Conservation (phyloP, 805 yeast species). For the Lipomyces spencermartinsiae region DNA sequence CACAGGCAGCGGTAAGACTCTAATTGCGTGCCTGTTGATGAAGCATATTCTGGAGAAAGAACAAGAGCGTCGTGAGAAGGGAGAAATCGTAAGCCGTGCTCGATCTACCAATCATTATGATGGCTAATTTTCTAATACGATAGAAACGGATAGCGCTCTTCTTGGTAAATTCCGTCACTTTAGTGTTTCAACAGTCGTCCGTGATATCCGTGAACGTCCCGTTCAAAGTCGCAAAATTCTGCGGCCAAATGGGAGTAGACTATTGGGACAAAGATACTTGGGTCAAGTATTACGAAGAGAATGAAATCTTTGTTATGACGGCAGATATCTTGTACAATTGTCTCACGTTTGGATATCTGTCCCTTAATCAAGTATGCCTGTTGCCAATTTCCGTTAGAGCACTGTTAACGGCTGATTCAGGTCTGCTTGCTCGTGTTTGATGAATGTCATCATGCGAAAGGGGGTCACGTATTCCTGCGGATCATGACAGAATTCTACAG, state of each 20-base stretch:
- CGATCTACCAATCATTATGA: background rate
- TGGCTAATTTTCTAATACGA: background rate
- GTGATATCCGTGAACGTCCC: conserved; percentile 12
- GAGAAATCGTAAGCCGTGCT: background rate
- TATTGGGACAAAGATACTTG: background rate
- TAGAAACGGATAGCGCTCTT: conserved; percentile 15
- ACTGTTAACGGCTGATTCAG: conserved; percentile 8
- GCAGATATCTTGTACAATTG: conserved; percentile 17
- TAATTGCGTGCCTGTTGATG: conserved; percentile 18
- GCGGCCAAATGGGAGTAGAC: conserved; percentile 16
- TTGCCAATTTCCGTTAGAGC: background rate
- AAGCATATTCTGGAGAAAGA: conserved; percentile 9
- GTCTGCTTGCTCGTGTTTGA: conserved; percentile 22
- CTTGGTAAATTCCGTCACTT: conserved; percentile 18
- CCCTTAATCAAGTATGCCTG: background rate
- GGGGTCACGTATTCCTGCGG: conserved; percentile 15
- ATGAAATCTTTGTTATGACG: conserved; percentile 20
- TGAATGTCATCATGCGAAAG: conserved; percentile 32
- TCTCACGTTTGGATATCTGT: conserved; percentile 13
- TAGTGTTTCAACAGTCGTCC: conserved; percentile 19
- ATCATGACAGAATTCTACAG: conserved; percentile 21
- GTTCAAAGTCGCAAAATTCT: conserved; percentile 1
- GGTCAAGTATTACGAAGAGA: conserved; percentile 9
- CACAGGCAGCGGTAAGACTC: conserved; percentile 27
- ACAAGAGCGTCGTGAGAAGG: conserved; percentile 9